Evolutionary conservation across 1,284 basidiomycete genomes (phyloP).

Genomic region (Cutaneotrichosporon sp.): DNA sequence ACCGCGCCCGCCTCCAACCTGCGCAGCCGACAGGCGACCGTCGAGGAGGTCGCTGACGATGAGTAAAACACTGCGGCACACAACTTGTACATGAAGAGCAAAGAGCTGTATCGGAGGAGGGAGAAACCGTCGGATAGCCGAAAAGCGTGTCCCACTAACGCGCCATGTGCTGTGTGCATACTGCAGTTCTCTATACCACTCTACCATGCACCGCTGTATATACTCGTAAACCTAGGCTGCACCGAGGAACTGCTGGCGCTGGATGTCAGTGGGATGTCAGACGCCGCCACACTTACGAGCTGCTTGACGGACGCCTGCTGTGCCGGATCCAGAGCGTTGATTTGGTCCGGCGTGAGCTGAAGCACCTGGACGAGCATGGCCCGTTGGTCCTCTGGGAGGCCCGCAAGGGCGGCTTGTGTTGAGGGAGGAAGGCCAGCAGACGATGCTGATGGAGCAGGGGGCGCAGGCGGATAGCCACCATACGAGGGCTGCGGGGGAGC

Average conservation of each 20-base stretch:
- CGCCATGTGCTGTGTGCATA: background rate
- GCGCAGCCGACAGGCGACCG: slow-evolving; percentile 28
- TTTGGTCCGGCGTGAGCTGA: slow-evolving; percentile 76
- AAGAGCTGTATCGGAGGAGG: background rate
- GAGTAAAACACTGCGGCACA: slow-evolving; percentile 6
- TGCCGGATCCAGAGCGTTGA: slow-evolving; percentile 71
- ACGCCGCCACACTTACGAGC: slow-evolving; percentile 55
- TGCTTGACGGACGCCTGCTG: slow-evolving; percentile 82
- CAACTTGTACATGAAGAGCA: background rate
- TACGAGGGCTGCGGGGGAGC: slow-evolving; percentile 43
- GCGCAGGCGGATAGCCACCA: slow-evolving; percentile 15
- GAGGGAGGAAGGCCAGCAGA: slow-evolving; percentile 31
- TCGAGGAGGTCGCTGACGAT: slow-evolving; percentile 41
- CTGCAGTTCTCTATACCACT: background rate
- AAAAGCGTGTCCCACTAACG: background rate
- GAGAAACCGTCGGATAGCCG: too few relatives aligned
- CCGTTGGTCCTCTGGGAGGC: slow-evolving; percentile 53
- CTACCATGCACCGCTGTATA: background rate
- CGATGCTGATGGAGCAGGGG: slow-evolving; percentile 24
- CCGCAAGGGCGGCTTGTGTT: slow-evolving; percentile 36
- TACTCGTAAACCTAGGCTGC: slow-evolving; percentile 14
- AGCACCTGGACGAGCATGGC: slow-evolving; percentile 81
- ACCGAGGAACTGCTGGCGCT: slow-evolving; percentile 44
- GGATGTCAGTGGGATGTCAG: slow-evolving; percentile 12
- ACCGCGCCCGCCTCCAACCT: slow-evolving; percentile 6